These are phyloP conservation scores for Exserohilum rostratum DNA, from an alignment of 2,329 filamentous ascomycete species.

Conservation along the genomic window DNA sequence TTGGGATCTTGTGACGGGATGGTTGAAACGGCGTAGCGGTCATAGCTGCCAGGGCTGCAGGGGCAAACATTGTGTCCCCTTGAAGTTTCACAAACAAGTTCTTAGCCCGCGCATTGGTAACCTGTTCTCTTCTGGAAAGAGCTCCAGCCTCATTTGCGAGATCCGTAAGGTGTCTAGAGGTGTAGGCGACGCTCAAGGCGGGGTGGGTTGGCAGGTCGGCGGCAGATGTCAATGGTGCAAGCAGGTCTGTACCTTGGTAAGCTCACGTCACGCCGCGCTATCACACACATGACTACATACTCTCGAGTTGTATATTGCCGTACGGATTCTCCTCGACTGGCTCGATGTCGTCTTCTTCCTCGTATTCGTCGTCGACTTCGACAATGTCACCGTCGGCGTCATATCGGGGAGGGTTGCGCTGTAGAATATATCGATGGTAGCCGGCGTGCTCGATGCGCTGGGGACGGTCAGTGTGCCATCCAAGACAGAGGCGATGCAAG, in stretches of 20 bases:
- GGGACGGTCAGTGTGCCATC: constrained; percentile 29
- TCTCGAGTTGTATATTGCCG: constrained; percentile 71
- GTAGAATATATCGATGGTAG: constrained; percentile 73
- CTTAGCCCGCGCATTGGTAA: constrained; percentile 74
- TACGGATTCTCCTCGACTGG: constrained; percentile 74
- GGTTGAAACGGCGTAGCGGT: constrained; percentile 36
- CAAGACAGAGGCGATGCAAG: constrained; percentile 6
- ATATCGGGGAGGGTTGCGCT: constrained; percentile 72
- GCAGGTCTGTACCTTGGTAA: constrained; percentile 62
- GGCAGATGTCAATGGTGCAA: constrained; percentile 75
- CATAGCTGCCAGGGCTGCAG: constrained; percentile 60
- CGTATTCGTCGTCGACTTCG: constrained; percentile 73
- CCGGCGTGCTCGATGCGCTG: constrained; percentile 77
- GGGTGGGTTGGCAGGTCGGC: constrained; percentile 77
- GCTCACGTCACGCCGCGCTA: constrained; percentile 15
- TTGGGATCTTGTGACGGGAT: constrained; percentile 19
- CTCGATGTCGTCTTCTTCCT: constrained; percentile 67
- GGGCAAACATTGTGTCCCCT: constrained; percentile 73
- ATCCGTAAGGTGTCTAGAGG: constrained; percentile 73
- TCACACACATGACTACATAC: constrained; percentile 54
- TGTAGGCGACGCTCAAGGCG: constrained; percentile 75
- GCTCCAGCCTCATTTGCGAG: constrained; percentile 71
- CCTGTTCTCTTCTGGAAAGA: constrained; percentile 77
- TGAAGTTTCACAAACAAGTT: constrained; percentile 74
- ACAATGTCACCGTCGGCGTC: constrained; percentile 81